Evolutionary conservation across 2,329 filamentous ascomycete genomes (phyloP).

Genomic region (Neonectria ditissima): DNA sequence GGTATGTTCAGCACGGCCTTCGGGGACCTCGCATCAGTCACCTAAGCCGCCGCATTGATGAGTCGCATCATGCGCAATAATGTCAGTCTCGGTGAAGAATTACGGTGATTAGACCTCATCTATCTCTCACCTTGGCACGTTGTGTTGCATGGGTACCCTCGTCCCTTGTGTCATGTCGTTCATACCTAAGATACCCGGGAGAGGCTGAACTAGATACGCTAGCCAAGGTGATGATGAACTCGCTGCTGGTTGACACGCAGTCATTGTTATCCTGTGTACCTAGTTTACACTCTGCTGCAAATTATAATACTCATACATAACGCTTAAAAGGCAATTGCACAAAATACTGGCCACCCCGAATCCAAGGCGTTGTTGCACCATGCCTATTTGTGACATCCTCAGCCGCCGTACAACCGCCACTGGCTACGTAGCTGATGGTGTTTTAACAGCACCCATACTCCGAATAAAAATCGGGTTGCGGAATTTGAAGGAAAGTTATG

Average conservation of each 20-base stretch:
- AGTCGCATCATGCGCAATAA: slow-evolving; percentile 7
- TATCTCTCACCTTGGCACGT: background rate
- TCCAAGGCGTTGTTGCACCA: background rate
- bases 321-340: background rate
- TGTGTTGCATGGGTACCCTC: background rate
- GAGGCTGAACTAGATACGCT: background rate
- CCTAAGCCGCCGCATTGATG: background rate
- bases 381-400: no score
- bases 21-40: slow-evolving; percentile 1
- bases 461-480: no score
- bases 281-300: background rate
- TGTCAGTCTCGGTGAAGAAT: background rate
- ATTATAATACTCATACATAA: background rate
- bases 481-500: no score
- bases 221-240: background rate
- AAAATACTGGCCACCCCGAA: background rate
- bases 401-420: no score
- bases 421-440: background rate
- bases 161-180: background rate
- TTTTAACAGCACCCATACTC: background rate
- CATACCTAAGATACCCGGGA: background rate
- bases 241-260: background rate
- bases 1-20: slow-evolving; percentile 1
- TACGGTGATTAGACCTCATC: background rate
- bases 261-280: background rate